Conservation (phyloP, 768 basidiomycete species). For the Boletus rubroflammeus region DNA sequence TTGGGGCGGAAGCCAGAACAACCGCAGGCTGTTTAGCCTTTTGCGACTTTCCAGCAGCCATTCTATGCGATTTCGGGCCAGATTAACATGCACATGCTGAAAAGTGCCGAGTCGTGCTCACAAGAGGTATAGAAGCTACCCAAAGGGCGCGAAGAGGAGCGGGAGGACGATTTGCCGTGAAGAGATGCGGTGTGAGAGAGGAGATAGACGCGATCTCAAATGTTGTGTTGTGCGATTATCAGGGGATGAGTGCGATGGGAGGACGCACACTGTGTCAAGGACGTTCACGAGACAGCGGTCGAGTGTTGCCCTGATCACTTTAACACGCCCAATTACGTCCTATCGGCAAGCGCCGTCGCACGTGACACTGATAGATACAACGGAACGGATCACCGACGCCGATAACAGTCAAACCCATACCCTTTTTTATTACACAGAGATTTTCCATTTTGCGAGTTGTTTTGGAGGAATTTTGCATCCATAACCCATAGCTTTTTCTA, state of each 20-base stretch:
- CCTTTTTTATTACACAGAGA: too few species aligned
- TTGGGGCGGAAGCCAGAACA: conserved; percentile 5
- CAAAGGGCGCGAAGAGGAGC: not conserved
- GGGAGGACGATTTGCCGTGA: not conserved
- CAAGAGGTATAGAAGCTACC: conserved; percentile 7
- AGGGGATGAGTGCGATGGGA: conserved; percentile 20
- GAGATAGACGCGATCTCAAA: conserved; percentile 14
- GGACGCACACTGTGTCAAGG: conserved; percentile 10
- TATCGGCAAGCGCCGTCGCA: conserved; percentile 32
- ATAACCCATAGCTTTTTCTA: too few species aligned
- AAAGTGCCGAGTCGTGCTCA: conserved; percentile 8
- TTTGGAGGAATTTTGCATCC: too few species aligned
- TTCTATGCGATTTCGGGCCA: conserved; percentile 18
- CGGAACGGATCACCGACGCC: conserved; percentile 12
- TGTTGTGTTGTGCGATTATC: conserved; percentile 16
- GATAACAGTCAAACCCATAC: not conserved
- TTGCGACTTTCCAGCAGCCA: conserved; percentile 29
- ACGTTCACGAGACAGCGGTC: conserved; percentile 14
- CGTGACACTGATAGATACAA: conserved; percentile 20
- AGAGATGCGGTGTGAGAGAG: not conserved
- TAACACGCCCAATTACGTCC: conserved; percentile 28
- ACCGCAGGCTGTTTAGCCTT: conserved; percentile 20
- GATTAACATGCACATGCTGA: conserved; percentile 15
- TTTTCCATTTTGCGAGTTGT: too few species aligned
- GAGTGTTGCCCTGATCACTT: conserved; percentile 29